Base-by-base conservation (phyloP, 306 rosid genomes). In the Abrus pulchellus region DNA sequence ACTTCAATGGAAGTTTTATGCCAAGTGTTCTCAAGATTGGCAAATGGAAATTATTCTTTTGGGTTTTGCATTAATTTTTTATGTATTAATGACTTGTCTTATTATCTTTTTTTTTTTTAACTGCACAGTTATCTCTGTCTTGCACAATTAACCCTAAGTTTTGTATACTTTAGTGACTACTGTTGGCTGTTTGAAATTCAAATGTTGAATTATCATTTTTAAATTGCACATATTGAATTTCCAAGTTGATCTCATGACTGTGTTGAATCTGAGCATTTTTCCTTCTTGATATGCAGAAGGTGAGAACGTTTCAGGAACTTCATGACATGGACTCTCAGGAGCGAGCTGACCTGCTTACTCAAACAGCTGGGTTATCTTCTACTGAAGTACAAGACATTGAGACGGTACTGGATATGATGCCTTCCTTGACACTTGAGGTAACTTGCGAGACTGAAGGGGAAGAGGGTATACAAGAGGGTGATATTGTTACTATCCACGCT, bases 401-500 rank as follows among this genome's bases (percentile, higher is more conserved):
- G 78, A 57, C 69, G 79, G 93, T 93, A 47, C 85, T 93, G 67
- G 94, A 83, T 80, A 92, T 88, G 87, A 92, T 96, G 97, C 98
- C 99, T 52, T 88, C 93, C 36, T 72, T 96, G 84, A 87, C 97
- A 76, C 76, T 88, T 32, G 92, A 91, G 1, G 87, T 86, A 55
- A 82, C 88, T 49, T 92, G 97, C 68, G 97, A 93, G 91, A 96
- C 98, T 38, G 99, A 96, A 87, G 99, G 99, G 3, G 97, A 96
- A 90, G 97, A 93, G 86, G 97, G 97, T 68, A 81, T 93, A 32
- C 98, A 96, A 84, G 98, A 93, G 88, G 97, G 98, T 38, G 99
- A 96, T 71, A 83, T 92, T 60, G 97, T 93, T 75, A 93, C 98
- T 1, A 36, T 96, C 78, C 94, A 96, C 59, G 92, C 97, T 30